Conservation (phyloP, 768 basidiomycete genomes). For the Collybia nuda region DNA sequence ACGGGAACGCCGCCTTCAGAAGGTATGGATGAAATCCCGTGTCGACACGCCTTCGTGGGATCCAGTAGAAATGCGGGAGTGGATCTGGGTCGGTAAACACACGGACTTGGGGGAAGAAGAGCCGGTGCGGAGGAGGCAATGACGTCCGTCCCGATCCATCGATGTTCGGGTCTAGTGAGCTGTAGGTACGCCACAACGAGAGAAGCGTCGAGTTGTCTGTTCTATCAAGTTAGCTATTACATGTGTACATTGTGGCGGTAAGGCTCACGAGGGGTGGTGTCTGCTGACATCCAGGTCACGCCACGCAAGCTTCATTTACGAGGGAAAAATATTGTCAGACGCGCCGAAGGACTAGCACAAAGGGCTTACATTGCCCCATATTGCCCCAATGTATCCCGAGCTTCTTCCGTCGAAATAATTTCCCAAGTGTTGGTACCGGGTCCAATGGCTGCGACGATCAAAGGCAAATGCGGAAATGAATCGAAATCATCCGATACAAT, state of each 20-base stretch:
- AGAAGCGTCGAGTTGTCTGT: slow-evolving; percentile 72
- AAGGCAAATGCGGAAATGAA: slow-evolving; percentile 55
- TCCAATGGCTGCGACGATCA: slow-evolving; percentile 46
- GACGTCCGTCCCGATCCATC: slow-evolving; percentile 43
- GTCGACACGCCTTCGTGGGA: slow-evolving; percentile 46
- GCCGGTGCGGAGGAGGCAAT: slow-evolving; percentile 67
- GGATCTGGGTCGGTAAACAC: slow-evolving; percentile 53
- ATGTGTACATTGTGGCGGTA: slow-evolving; percentile 2
- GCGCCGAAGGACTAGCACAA: background rate
- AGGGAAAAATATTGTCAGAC: background rate
- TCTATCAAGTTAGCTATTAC: slow-evolving; percentile 8
- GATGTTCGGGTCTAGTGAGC: slow-evolving; percentile 52
- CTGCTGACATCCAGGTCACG: slow-evolving; percentile 66
- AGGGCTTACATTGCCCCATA: slow-evolving; percentile 50
- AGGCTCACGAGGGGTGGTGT: slow-evolving; percentile 48
- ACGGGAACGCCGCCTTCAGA: slow-evolving; percentile 74
- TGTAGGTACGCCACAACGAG: slow-evolving; percentile 77
- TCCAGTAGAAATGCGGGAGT: slow-evolving; percentile 31
- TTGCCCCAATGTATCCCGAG: slow-evolving; percentile 43
- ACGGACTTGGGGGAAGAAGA: slow-evolving; percentile 71
- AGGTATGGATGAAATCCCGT: slow-evolving; percentile 73
- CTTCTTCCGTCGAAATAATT: slow-evolving; percentile 52
- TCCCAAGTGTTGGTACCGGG: slow-evolving; percentile 53
- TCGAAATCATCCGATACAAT: slow-evolving; percentile 68
- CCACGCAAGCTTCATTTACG: slow-evolving; percentile 53